Base-by-base conservation (phyloP, 2,329 filamentous ascomycete species). In the Verticillium isaacii region DNA sequence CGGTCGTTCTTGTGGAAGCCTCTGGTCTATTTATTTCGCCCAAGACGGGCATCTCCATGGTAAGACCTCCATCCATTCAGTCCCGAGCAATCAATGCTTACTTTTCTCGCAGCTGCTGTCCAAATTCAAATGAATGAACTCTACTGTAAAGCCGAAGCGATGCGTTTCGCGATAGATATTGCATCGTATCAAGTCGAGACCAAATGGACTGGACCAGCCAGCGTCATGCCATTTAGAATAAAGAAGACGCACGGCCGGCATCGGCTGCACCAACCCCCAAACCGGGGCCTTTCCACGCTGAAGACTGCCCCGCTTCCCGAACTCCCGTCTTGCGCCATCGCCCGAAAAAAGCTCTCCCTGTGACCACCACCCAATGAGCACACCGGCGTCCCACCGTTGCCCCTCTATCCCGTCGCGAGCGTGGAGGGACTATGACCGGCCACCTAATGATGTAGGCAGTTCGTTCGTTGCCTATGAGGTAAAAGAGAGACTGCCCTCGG, bases 1-100 rank as follows among this genome's bases (percentile, higher is more conserved):
- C 88, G 1, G 76, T 82, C 17, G 82, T 93, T 57, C 74, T 97
- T 63, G 92, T 90, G 8, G 91, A 96, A 76, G 94, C 92, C 0
- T 89, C 90, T 71, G 93, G 89, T 2, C 77, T 99, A 67, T 98
- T 96, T 73, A 85, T 98, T 69, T 92, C 95, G 76, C 93, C 94
- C 34, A 93, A 55, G 41, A 36, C 58, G 23, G 19, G 14, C 8
- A 19, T 54, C 12, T n/a, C 45, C 9, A 15, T 14, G 41, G 58
- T 59, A 59, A 8, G 58, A 32, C 9, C 8, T 19, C 9, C 19
- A 12, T 11, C 11, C 45, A n/a, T 19, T 52, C 45, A 8, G 29
- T 14, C 7, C 12, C 14, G 32, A n/a, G 9, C n/a, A 57, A 3
- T 11, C 14, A 23, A 37, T 17, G 32, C 32, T 57, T 17, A 57